Percentiles rank a stretch among this genome's conserved stretches.
phyloP scores from a whole-genome alignment of 208 protist species.

The Crithidia bombi region DNA sequence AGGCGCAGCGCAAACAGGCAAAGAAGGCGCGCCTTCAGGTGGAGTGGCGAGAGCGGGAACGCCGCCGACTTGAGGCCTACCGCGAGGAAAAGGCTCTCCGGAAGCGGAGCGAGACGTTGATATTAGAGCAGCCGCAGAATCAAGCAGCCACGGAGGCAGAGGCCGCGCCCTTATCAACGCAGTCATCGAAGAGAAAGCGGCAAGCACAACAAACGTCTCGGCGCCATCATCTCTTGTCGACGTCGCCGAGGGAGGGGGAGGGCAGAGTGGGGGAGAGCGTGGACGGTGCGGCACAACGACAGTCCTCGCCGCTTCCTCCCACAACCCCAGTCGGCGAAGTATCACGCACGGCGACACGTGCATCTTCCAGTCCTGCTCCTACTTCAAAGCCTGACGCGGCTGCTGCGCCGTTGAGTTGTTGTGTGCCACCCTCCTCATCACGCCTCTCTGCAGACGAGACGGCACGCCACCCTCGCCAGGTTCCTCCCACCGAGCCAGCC shows the following conservation, averaged over 20 bases:
- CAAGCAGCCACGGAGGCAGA: not conserved
- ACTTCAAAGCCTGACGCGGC: too few species aligned
- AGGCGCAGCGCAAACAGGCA: conserved; percentile 21
- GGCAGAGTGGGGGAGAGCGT: not conserved
- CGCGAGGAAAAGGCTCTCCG: not conserved
- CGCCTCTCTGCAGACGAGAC: too few species aligned
- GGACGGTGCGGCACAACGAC: not conserved
- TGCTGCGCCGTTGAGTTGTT: not conserved
- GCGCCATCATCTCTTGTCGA: not conserved
- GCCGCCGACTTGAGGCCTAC: conserved; percentile 18
- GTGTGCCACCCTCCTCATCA: not conserved
- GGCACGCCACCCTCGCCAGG: too few species aligned
- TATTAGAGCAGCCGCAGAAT: not conserved
- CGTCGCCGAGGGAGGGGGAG: not conserved
- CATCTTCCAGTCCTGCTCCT: too few species aligned
- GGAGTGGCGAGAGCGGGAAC: conserved; percentile 22
- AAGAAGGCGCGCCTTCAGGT: conserved; percentile 18
- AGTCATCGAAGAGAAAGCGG: not conserved
- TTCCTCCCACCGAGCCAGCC: not conserved
- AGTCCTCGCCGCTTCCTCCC: not conserved
- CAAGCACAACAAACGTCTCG: not conserved
- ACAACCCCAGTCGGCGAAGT: not conserved
- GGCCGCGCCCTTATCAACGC: not conserved
- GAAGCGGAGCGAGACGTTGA: not conserved
- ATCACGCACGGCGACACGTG: too few species aligned